These are phyloP conservation scores for Claviceps paspali DNA, from an alignment of 2,329 filamentous ascomycete genomes.

Conservation along the genomic window DNA sequence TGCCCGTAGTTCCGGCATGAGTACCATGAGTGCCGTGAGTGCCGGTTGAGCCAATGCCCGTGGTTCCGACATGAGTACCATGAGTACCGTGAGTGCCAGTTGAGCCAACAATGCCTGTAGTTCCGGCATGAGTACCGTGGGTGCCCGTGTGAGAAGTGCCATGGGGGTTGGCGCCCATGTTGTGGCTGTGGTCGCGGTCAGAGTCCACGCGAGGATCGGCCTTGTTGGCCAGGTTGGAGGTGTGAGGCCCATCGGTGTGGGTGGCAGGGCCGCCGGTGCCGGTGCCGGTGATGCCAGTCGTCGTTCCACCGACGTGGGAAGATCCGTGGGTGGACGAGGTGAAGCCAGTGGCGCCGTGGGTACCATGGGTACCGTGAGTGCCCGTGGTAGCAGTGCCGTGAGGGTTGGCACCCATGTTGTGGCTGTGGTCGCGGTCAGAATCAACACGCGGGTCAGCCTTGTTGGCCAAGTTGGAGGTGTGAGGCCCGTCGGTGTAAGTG, in stretches of 20 bases:
- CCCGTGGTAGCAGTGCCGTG: slow-evolving; percentile 11
- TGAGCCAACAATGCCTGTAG: not conserved
- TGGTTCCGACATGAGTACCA: slow-evolving; percentile 12
- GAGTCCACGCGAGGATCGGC: slow-evolving; percentile 37
- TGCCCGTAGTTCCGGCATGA: slow-evolving; percentile 8
- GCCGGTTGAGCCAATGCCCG: slow-evolving; percentile 12
- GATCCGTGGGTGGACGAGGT: not conserved
- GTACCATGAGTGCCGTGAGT: slow-evolving; percentile 2
- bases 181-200: slow-evolving; percentile 28
- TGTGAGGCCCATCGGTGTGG: slow-evolving; percentile 29
- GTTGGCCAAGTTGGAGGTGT: slow-evolving; percentile 31
- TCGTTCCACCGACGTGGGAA: not conserved
- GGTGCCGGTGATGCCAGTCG: slow-evolving; percentile 1
- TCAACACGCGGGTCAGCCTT: slow-evolving; percentile 39
- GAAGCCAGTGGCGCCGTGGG: slow-evolving; percentile 2
- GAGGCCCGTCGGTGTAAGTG: slow-evolving; percentile 26
- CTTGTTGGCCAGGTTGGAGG: slow-evolving; percentile 32
- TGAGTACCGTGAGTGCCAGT: slow-evolving; percentile 14
- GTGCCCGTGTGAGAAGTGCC: slow-evolving; percentile 17
- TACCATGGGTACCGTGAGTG: not conserved
- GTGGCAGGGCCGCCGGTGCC: slow-evolving; percentile 10
- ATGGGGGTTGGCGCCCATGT: slow-evolving; percentile 18
- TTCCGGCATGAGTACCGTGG: slow-evolving; percentile 14
- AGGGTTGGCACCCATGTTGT: slow-evolving; percentile 18
- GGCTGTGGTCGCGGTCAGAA: slow-evolving; percentile 30